Evolutionary conservation across 1,284 basidiomycete genomes (phyloP).

Genomic region (Schizophyllum commune): DNA sequence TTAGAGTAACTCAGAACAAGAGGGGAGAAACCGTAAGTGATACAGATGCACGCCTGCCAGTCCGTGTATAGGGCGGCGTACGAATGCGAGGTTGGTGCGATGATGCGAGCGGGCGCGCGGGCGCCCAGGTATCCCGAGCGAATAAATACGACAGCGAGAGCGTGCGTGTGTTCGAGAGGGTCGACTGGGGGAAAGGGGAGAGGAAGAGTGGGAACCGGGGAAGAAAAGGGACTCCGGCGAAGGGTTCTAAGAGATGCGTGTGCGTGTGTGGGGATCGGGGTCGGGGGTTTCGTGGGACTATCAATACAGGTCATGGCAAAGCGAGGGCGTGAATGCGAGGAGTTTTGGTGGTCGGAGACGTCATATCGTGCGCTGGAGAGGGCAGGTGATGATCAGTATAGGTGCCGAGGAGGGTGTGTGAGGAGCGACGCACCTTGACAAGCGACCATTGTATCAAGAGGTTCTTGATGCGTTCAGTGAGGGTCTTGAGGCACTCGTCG

Average conservation of each 20-base stretch:
- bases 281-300: not conserved
- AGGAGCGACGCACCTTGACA: conserved; percentile 46
- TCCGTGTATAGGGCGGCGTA: not conserved
- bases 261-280: not conserved
- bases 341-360: conserved; percentile 1
- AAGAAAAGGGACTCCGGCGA: not conserved
- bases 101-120: not conserved
- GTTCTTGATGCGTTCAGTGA: conserved; percentile 59
- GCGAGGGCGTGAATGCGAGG: conserved; percentile 8
- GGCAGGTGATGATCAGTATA: not conserved
- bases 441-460: conserved; percentile 70
- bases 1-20: not conserved
- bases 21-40: not conserved
- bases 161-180: not conserved
- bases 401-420: not conserved
- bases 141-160: not conserved
- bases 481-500: conserved; percentile 49
- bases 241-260: not conserved
- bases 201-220: not conserved
- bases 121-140: not conserved
- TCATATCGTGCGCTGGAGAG: conserved; percentile 29
- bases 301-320: conserved; percentile 1
- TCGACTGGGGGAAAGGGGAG: not conserved
- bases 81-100: not conserved
- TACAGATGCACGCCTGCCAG: not conserved